Conservation (phyloP, 2,329 filamentous ascomycete genomes). For the Lasiodiplodia gonubiensis region DNA sequence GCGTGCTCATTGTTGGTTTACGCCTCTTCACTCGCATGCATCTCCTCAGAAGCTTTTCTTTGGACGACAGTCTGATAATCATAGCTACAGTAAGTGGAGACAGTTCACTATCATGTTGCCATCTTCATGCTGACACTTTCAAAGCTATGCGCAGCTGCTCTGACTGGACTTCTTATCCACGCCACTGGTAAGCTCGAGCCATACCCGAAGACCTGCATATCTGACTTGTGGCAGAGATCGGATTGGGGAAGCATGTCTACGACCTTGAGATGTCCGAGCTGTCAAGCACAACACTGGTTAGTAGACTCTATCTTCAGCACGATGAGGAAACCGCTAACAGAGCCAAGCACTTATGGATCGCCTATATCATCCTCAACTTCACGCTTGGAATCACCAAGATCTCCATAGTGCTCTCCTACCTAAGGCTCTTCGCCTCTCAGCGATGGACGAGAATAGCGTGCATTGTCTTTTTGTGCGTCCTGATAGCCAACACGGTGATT, state of each 20-base stretch:
- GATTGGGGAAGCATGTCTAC: background rate
- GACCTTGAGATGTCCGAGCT: background rate
- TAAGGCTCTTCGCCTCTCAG: constrained; percentile 60
- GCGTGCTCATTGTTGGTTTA: background rate
- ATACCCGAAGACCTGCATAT: background rate
- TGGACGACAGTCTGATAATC: background rate
- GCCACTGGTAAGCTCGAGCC: background rate
- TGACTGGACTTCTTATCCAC: background rate
- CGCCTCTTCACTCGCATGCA: constrained; percentile 2
- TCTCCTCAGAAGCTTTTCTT: background rate
- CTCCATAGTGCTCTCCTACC: constrained; percentile 60
- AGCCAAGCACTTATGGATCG: constrained; percentile 8
- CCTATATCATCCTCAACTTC: constrained; percentile 53
- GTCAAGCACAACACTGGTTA: background rate
- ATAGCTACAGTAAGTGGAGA: background rate
- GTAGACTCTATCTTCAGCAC: background rate
- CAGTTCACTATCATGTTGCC: background rate
- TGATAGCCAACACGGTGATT: constrained; percentile 35
- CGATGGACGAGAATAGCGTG: constrained; percentile 54
- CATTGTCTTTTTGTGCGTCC: constrained; percentile 52
- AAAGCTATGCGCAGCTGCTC: background rate
- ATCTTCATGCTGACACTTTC: background rate
- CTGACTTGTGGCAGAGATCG: background rate
- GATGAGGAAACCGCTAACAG: background rate
- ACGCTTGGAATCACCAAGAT: constrained; percentile 61